Conservation (phyloP, 768 basidiomycete genomes). For the Hygrocybe coccinea region DNA sequence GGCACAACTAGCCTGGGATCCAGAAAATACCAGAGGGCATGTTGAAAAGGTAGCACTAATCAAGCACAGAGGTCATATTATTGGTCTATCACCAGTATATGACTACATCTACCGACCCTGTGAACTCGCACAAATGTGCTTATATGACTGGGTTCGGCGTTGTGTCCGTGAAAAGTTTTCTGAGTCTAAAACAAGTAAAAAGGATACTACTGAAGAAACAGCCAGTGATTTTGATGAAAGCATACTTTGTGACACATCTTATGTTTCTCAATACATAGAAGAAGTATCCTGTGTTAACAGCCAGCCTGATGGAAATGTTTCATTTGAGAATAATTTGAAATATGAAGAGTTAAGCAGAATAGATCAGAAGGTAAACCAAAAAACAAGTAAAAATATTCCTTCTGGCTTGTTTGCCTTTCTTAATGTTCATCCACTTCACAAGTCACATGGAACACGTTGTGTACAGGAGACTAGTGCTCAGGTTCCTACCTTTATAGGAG, state of each 20-base stretch:
- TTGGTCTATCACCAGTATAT: conserved; percentile 19
- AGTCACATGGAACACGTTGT: not conserved
- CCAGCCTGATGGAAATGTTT: too few species aligned
- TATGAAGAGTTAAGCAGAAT: too few species aligned
- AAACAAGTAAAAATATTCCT: conserved; percentile 19
- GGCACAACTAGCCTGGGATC: conserved; percentile 10
- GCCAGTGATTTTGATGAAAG: not conserved
- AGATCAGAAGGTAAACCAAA: not conserved
- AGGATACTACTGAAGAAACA: not conserved
- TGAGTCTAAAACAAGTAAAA: not conserved
- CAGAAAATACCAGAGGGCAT: conserved; percentile 5
- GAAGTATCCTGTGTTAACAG: too few species aligned
- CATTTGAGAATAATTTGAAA: not conserved
- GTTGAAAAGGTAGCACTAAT: conserved; percentile 19
- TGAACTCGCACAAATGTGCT: conserved; percentile 15
- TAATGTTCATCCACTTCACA: conserved; percentile 3
- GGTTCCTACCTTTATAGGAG: conserved; percentile 31
- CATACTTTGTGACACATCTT: conserved; percentile 19
- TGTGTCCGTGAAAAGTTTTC: conserved; percentile 11
- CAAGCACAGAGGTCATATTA: conserved; percentile 13
- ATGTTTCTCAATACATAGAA: too few species aligned
- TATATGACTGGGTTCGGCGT: conserved; percentile 27
- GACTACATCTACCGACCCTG: conserved; percentile 27
- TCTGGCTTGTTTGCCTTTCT: conserved; percentile 18
- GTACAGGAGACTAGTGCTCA: not conserved